Base-by-base conservation (phyloP, 352 stramenopile genomes). In the Pythium myriotylum region DNA sequence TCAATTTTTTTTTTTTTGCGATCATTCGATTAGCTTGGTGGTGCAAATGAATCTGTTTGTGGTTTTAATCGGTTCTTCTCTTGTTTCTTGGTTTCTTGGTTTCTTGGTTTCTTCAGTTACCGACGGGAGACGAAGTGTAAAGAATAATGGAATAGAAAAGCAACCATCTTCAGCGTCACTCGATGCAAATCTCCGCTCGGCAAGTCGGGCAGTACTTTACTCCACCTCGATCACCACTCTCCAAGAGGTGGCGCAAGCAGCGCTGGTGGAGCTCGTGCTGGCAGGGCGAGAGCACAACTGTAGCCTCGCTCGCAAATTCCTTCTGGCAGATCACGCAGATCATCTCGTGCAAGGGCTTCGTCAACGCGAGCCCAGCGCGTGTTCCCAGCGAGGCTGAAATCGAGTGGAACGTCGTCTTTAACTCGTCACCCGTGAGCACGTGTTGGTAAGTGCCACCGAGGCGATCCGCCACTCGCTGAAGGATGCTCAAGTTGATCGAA, bases 301-400 rank as follows among this genome's bases (percentile, higher is more conserved):
- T 82, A 42, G 86, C 72, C 9, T 72, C 79, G 0, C 64, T 72
- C 20, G 74, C 73, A 57, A 91, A 67, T 42, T 88, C 78, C 42
- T 85, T 73, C 12, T 70, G 68, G 56, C 81, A 91, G 49, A 89
- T 87, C n/a, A 78, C 70, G 23, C 77, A 86, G 33, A 83, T 72
- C 22, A 67, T 58, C 20, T 91, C 82, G 50, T 91, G 78, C 17
- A 76, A 65, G 1, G 78, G 75, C 72, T 85, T 86, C 14, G 71
- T 62, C 33, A 93, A 56, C 7, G 73, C 81, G 24, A 95, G 52
- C 2, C 86, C 84, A 1, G 72, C 72, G 41, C 73, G 75, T 17
- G 75, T 85, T 35, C 76, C 77, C 32, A 94, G 53, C 20, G 86
- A 92, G 7, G 82, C 83, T 1, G 81, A 91, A 46, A 94, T 95